Evolutionary conservation across 2,329 filamentous ascomycete genomes (phyloP), one percentile per base, ranked within the genome.

Genomic region (Pyricularia sp.): DNA sequence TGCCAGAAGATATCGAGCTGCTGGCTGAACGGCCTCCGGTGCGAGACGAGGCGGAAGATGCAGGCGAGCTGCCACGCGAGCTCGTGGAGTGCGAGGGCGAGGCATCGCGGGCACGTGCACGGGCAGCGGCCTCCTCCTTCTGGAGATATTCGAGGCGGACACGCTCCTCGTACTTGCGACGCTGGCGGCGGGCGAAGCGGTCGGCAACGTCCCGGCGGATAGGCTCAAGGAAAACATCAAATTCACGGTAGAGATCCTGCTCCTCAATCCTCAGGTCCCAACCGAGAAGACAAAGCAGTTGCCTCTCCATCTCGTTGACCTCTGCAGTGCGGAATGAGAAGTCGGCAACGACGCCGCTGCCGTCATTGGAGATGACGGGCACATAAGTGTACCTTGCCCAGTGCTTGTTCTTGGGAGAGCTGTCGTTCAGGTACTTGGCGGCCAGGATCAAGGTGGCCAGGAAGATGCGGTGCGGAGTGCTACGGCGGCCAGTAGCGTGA

Each of bases 271-370:
- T 87, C 70, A 97, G 87, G 73, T 99, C 93, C 93, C 94, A 99
- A 78, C 97, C 92, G 64, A 99, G 85, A 63, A 99, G 87, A 83
- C 93, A 95, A 68, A 99, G 90, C 33, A 99, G 86, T 81, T 99
- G 95, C 86, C 97, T 96, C 86, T 99, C 95, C 95, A 99, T 99
- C 71, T 98, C 86, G 83, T 99, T 99, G 75, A 99, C 95, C 82
- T 99, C 95, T 50, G 92, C 95, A 73, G 94, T 86, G 75, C 90
- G 94, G 85, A 99, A 98, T 74, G 93, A 92, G 76, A 98, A 99
- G 76, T 67, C 65, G 65, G 23, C 20, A 11, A 55, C 36, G 36
- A 67, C 17, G 42, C 84, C 87, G 77, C 82, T 85, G 71, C 74
- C 77, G 10, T 84, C 81, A 12, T 89, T 88, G 78, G 84, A 90